phyloP scores from a whole-genome alignment of 768 basidiomycete species.

The Lactarius sp. region DNA sequence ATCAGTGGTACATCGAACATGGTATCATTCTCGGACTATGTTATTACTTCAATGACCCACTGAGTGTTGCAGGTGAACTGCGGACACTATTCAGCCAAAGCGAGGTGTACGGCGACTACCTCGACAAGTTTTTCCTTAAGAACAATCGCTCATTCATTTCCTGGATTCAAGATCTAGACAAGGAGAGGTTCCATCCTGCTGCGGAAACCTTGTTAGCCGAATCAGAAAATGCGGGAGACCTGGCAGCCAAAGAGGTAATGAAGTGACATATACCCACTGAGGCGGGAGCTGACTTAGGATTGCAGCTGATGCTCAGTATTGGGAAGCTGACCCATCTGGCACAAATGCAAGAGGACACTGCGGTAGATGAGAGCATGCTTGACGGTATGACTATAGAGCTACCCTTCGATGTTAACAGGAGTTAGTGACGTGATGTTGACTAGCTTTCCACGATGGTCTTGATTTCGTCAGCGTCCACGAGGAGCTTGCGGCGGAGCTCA shows the following conservation, averaged over 20 bases:
- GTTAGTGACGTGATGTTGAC: background rate
- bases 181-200: slow-evolving; percentile 59
- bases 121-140: slow-evolving; percentile 69
- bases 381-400: slow-evolving; percentile 44
- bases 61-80: slow-evolving; percentile 54
- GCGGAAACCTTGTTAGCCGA: slow-evolving; percentile 60
- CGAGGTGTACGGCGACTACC: slow-evolving; percentile 50
- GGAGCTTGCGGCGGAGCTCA: slow-evolving; percentile 59
- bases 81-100: slow-evolving; percentile 79
- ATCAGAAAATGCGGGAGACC: slow-evolving; percentile 48
- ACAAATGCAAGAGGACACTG: slow-evolving; percentile 43
- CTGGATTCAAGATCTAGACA: slow-evolving; percentile 86
- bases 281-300: slow-evolving; percentile 3
- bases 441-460: slow-evolving; percentile 81
- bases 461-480: slow-evolving; percentile 87
- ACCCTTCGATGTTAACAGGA: background rate
- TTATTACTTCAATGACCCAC: background rate
- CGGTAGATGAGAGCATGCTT: slow-evolving; percentile 46
- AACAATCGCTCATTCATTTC: slow-evolving; percentile 57
- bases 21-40: slow-evolving; percentile 41
- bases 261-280: background rate
- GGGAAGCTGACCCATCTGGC: slow-evolving; percentile 84
- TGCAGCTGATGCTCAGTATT: slow-evolving; percentile 83
- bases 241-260: slow-evolving; percentile 75
- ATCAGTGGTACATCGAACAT: slow-evolving; percentile 88